Evolutionary conservation across 495 filamentous ascomycete genomes (phyloP).

Genomic region (Astrocystis sublimbata): DNA sequence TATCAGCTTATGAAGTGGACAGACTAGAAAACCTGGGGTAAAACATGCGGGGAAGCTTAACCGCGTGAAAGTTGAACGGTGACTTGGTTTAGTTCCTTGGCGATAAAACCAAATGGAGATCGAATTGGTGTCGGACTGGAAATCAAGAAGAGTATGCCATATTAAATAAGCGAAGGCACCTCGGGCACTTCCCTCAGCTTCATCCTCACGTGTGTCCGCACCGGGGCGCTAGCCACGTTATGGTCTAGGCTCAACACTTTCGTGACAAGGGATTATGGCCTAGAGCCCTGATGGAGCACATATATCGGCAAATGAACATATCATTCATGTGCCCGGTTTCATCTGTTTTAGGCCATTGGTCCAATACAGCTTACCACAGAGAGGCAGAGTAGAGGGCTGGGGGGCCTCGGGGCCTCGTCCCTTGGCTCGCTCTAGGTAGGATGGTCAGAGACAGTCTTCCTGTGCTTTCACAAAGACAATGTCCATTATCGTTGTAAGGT

Average conservation of each 20-base stretch:
- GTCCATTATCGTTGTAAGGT: neutral
- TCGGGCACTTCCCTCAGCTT: neutral
- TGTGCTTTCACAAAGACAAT: neutral
- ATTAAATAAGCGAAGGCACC: no score
- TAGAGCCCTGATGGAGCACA: neutral
- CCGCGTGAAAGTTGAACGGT: neutral
- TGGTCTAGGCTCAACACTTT: neutral
- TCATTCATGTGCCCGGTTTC: neutral
- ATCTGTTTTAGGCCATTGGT: neutral
- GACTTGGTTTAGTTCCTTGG: neutral
- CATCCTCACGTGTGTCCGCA: slow-evolving; percentile 7
- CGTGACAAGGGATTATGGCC: neutral
- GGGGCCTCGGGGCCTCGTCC: neutral
- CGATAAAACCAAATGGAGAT: no score
- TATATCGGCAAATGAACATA: neutral
- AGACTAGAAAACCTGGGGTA: neutral
- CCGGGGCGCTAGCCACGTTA: neutral
- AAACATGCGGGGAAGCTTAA: neutral
- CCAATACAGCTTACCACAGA: neutral
- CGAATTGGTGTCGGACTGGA: no score
- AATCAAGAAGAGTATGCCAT: neutral
- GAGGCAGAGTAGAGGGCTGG: neutral
- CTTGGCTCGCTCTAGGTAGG: no score
- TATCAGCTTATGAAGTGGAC: neutral
- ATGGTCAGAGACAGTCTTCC: neutral